Conservation (phyloP, 2,329 filamentous ascomycete genomes). For the Trichophyton schoenleinii region DNA sequence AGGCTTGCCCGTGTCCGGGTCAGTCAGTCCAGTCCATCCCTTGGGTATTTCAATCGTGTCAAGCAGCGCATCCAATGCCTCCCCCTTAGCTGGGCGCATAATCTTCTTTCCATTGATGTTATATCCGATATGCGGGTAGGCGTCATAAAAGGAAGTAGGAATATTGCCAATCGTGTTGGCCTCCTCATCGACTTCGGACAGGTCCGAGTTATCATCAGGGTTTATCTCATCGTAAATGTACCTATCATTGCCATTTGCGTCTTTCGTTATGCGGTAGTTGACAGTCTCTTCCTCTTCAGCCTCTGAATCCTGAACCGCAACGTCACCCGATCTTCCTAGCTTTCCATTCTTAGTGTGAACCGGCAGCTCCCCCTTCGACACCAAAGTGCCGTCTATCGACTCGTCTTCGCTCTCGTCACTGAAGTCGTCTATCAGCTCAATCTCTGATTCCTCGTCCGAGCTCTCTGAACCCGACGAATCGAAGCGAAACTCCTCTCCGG, state of each 20-base stretch:
- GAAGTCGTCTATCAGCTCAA: conserved; percentile 47
- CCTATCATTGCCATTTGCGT: conserved; percentile 80
- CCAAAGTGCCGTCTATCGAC: neutral
- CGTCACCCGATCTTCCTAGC: neutral
- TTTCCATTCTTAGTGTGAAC: conserved; percentile 28
- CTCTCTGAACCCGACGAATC: conserved; percentile 33
- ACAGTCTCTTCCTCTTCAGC: neutral
- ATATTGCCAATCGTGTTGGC: conserved; percentile 93
- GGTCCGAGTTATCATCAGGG: conserved; percentile 90
- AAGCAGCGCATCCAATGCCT: conserved; percentile 81
- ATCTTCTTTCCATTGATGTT: conserved; percentile 98
- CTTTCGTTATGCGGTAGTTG: conserved; percentile 40
- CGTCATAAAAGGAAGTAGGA: conserved; percentile 86
- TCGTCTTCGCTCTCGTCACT: conserved; percentile 33
- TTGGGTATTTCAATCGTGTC: conserved; percentile 95
- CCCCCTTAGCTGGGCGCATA: conserved; percentile 84
- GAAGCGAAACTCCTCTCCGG: conserved; percentile 47
- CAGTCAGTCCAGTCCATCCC: conserved; percentile 92
- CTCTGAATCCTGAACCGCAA: neutral
- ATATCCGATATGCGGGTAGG: conserved; percentile 96
- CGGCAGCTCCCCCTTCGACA: conserved; percentile 16
- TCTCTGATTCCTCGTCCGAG: conserved; percentile 30
- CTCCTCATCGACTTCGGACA: conserved; percentile 66
- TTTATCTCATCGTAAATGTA: conserved; percentile 93
- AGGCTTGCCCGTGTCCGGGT: conserved; percentile 86